Conservation (phyloP, 202 grass and related monocot genomes). For the Miscanthus sacchariflorus region DNA sequence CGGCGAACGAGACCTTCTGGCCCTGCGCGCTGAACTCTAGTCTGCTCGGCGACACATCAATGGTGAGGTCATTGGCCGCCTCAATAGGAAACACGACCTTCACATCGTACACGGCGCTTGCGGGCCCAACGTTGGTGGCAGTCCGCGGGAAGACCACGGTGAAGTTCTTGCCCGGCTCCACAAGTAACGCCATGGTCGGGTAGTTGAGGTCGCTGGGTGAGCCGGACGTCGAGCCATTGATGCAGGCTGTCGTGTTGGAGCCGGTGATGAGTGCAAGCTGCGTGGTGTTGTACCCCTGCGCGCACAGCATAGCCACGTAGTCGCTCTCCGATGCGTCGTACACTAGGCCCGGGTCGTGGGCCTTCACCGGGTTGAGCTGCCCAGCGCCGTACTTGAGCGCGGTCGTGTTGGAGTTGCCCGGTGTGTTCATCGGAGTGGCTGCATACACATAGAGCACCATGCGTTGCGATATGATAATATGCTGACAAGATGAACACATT, state of each 20-base stretch:
- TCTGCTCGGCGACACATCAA: slow-evolving; percentile 22
- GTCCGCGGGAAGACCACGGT: slow-evolving; percentile 31
- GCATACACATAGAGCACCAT: background rate
- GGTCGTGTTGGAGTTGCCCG: background rate
- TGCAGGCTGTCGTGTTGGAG: background rate
- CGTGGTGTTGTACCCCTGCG: slow-evolving; percentile 32
- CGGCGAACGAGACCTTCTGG: slow-evolving; percentile 31
- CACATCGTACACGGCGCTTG: background rate
- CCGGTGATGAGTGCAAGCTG: slow-evolving; percentile 41
- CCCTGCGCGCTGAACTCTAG: slow-evolving; percentile 17
- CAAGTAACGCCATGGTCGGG: slow-evolving; percentile 35
- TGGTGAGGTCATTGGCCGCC: background rate
- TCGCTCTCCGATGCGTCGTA: slow-evolving; percentile 17
- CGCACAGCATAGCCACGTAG: slow-evolving; percentile 35
- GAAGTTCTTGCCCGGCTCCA: slow-evolving; percentile 19
- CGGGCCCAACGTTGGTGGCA: slow-evolving; percentile 35
- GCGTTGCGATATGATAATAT: background rate
- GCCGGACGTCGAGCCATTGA: background rate
- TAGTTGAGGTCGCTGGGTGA: slow-evolving; percentile 28
- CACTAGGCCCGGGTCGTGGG: slow-evolving; percentile 25
- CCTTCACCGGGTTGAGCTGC: slow-evolving; percentile 29
- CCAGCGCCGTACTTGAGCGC: slow-evolving; percentile 39
- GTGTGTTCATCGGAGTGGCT: slow-evolving; percentile 42
- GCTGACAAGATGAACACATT: too few species aligned
- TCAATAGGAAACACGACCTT: background rate